Conservation (phyloP, 192 early-diverging fungal genomes). For the Coemansia sp. region DNA sequence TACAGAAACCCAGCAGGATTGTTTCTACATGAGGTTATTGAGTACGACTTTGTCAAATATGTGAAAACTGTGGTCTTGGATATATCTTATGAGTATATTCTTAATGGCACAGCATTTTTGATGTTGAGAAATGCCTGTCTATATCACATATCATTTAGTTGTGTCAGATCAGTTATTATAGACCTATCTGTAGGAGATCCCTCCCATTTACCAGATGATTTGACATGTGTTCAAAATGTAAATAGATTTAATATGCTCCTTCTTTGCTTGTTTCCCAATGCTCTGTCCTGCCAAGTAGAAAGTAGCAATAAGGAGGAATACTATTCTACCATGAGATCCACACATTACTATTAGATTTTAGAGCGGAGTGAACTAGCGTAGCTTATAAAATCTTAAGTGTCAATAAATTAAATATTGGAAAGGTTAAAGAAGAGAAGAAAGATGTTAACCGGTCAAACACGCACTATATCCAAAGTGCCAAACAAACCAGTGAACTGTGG, state of each 20-base stretch:
- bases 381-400: too few relatives aligned
- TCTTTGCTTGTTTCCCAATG: not conserved
- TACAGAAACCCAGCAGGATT: not conserved
- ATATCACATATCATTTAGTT: not conserved
- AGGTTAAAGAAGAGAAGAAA: too few relatives aligned
- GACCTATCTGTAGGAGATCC: not conserved
- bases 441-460: too few relatives aligned
- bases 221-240: not conserved
- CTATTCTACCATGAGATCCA: not conserved
- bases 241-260: not conserved
- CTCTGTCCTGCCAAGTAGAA: not conserved
- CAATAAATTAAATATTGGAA: too few relatives aligned
- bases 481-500: too few relatives aligned
- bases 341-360: not conserved
- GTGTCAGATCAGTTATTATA: not conserved
- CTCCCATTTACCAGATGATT: not conserved
- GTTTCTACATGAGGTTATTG: not conserved
- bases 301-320: not conserved
- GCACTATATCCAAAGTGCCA: too few relatives aligned
- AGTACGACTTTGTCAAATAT: not conserved
- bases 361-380: too few relatives aligned
- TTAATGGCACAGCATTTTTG: not conserved
- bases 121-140: not conserved
- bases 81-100: not conserved
- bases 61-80: not conserved